Evolutionary conservation across 331 rosid species (phyloP).

Genomic region (Malus hybrid): DNA sequence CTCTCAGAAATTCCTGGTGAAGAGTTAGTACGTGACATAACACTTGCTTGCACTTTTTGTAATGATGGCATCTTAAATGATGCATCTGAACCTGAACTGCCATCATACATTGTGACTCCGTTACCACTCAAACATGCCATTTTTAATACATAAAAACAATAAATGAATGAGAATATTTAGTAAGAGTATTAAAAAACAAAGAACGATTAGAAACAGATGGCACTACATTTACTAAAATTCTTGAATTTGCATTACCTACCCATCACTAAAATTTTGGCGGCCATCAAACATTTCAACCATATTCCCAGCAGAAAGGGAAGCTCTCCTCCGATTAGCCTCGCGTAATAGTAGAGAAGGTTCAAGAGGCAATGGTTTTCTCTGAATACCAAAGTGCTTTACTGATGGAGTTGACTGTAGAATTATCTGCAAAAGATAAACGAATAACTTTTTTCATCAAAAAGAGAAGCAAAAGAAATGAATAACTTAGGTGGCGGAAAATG

Average conservation of each 20-base stretch:
- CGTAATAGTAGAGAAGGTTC: slow-evolving; percentile 90
- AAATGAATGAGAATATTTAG: not conserved
- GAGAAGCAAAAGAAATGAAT: not conserved
- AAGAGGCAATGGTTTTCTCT: slow-evolving; percentile 85
- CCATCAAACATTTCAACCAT: slow-evolving; percentile 66
- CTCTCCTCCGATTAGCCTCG: slow-evolving; percentile 95
- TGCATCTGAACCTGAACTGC: slow-evolving; percentile 82
- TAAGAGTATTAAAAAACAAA: not conserved
- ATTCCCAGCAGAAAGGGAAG: slow-evolving; percentile 95
- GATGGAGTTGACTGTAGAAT: slow-evolving; percentile 70
- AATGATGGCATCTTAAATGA: slow-evolving; percentile 52
- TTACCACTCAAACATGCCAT: slow-evolving; percentile 22
- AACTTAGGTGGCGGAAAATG: not conserved
- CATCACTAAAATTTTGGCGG: slow-evolving; percentile 48
- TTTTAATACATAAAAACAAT: slow-evolving; percentile 5
- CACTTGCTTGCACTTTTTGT: slow-evolving; percentile 46
- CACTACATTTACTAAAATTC: slow-evolving; percentile 2
- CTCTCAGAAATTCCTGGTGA: slow-evolving; percentile 79
- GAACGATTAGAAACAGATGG: slow-evolving; percentile 7
- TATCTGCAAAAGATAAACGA: slow-evolving; percentile 38
- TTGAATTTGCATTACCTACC: slow-evolving; percentile 63
- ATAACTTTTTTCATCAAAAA: not conserved
- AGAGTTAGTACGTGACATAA: slow-evolving; percentile 85
- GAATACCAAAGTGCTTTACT: slow-evolving; percentile 74
- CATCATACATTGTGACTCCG: slow-evolving; percentile 34